These are phyloP conservation scores for Geranium brycei DNA, from an alignment of 345 rosid species.

Conservation along the genomic window DNA sequence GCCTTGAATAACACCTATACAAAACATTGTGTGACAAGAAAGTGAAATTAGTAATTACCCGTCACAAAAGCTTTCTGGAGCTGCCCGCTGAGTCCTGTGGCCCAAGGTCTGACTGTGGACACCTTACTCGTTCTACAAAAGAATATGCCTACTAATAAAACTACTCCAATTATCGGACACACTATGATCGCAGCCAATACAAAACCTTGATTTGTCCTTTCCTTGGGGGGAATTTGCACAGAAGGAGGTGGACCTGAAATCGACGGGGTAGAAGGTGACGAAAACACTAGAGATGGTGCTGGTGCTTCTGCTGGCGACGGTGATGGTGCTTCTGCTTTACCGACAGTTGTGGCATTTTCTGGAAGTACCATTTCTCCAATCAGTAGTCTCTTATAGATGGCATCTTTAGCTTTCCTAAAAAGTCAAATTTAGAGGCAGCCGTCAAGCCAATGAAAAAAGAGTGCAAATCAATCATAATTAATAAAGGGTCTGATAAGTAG, in stretches of 20 bases:
- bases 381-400: slow-evolving; percentile 28
- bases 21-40: slow-evolving; percentile 2
- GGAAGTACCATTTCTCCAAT: neutral
- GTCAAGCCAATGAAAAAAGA: neutral
- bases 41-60: slow-evolving; percentile 38
- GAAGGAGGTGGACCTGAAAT: neutral
- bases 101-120: slow-evolving; percentile 79
- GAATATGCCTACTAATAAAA: slow-evolving; percentile 22
- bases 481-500: neutral
- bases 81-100: slow-evolving; percentile 90
- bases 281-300: slow-evolving; percentile 1
- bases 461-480: too few relatives aligned
- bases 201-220: neutral
- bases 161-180: slow-evolving; percentile 22
- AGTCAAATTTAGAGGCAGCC: neutral
- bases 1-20: too few relatives aligned
- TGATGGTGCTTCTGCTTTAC: neutral
- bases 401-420: slow-evolving; percentile 14
- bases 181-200: slow-evolving; percentile 23
- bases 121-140: slow-evolving; percentile 31
- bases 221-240: neutral
- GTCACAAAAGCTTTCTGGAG: slow-evolving; percentile 76
- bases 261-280: slow-evolving; percentile 12
- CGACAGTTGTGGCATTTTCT: neutral
- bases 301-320: slow-evolving; percentile 4